Evolutionary conservation across 352 stramenopile genomes (phyloP).

Genomic region (Phytophthora tentaculata): DNA sequence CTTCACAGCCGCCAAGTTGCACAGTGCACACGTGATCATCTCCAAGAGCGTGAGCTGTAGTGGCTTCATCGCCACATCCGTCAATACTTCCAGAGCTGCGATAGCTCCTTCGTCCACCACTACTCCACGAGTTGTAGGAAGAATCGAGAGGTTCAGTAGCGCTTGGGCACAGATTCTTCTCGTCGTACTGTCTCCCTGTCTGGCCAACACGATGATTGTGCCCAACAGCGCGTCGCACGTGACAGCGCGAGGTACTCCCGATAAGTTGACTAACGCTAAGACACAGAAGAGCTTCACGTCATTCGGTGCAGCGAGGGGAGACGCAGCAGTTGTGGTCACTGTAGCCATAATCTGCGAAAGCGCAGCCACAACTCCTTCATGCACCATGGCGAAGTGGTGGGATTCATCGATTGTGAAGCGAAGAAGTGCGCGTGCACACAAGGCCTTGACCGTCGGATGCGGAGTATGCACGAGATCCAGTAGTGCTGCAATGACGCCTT

Average conservation of each 20-base stretch:
- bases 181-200: conserved; percentile 36
- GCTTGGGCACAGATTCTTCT: conserved; percentile 56
- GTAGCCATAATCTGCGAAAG: conserved; percentile 73
- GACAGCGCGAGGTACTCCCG: conserved; percentile 68
- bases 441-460: conserved; percentile 65
- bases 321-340: conserved; percentile 32
- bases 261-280: conserved; percentile 78
- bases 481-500: conserved; percentile 59
- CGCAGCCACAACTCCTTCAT: conserved; percentile 71
- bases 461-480: conserved; percentile 75
- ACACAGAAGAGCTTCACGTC: conserved; percentile 65
- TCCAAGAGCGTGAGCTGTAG: conserved; percentile 48
- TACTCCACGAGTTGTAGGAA: conserved; percentile 71
- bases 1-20: conserved; percentile 65
- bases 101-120: conserved; percentile 82
- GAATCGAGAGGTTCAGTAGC: conserved; percentile 81
- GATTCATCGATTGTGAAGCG: conserved; percentile 79
- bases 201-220: conserved; percentile 51
- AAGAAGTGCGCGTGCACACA: conserved; percentile 72
- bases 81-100: conserved; percentile 57
- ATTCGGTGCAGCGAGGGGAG: conserved; percentile 42
- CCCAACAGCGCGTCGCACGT: conserved; percentile 74
- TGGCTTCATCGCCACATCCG: conserved; percentile 28
- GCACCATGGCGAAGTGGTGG: conserved; percentile 81
- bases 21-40: conserved; percentile 58